Conservation (phyloP, 2,329 filamentous ascomycete species). For the Phialophora macrospora region DNA sequence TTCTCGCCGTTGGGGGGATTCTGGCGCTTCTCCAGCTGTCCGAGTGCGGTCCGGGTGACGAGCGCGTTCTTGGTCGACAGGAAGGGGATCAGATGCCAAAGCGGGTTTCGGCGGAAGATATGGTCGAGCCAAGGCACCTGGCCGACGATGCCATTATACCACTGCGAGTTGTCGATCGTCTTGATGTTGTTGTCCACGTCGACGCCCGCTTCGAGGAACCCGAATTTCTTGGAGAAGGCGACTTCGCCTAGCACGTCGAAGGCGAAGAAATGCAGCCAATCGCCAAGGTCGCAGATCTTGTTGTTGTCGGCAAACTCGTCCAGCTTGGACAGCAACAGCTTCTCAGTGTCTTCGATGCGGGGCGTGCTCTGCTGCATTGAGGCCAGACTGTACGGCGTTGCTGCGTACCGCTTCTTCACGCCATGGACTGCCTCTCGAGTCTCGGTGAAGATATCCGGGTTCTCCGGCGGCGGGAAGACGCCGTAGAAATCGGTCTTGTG, state of each 20-base stretch:
- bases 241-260: slow-evolving; percentile 48
- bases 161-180: slow-evolving; percentile 54
- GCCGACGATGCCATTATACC: slow-evolving; percentile 42
- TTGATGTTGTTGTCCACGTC: slow-evolving; percentile 60
- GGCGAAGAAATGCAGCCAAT: slow-evolving; percentile 46
- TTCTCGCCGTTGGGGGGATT: slow-evolving; percentile 42
- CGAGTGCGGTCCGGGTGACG: slow-evolving; percentile 54
- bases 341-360: slow-evolving; percentile 46
- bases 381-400: slow-evolving; percentile 42
- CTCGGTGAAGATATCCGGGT: slow-evolving; percentile 65
- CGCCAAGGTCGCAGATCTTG: slow-evolving; percentile 54
- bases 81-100: slow-evolving; percentile 53
- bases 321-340: slow-evolving; percentile 53
- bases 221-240: slow-evolving; percentile 53
- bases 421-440: slow-evolving; percentile 60
- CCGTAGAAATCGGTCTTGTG: slow-evolving; percentile 60
- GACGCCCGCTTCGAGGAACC: slow-evolving; percentile 56
- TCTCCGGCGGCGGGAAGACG: slow-evolving; percentile 62
- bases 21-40: slow-evolving; percentile 54
- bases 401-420: slow-evolving; percentile 58
- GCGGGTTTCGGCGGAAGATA: slow-evolving; percentile 57
- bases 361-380: slow-evolving; percentile 41
- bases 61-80: slow-evolving; percentile 54
- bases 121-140: slow-evolving; percentile 53
- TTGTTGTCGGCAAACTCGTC: slow-evolving; percentile 46